Conservation (phyloP, 108 stramenopile genomes). For the Skeletonema marinoi region DNA sequence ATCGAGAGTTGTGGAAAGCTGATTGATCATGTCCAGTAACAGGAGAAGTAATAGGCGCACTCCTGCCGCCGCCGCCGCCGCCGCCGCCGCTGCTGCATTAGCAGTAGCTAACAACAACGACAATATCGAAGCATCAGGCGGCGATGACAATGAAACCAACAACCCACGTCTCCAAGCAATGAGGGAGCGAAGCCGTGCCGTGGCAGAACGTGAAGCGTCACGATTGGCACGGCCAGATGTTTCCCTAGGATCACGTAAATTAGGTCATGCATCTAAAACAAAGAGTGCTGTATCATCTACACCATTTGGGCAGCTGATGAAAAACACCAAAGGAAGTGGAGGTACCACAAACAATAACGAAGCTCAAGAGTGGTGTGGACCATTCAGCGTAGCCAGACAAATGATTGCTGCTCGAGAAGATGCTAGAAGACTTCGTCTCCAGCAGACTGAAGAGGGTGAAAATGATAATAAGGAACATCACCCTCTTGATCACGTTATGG, state of each 20-base stretch:
- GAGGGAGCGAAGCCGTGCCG: constrained; percentile 74
- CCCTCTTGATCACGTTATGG: constrained; percentile 74
- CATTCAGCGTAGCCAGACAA: constrained; percentile 82
- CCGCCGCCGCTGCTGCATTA: no score
- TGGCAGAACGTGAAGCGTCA: constrained; percentile 84
- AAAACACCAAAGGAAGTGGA: constrained; percentile 1
- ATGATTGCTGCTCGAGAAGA: constrained; percentile 84
- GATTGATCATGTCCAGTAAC: neutral
- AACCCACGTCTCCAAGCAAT: constrained; percentile 20
- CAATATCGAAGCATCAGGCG: neutral
- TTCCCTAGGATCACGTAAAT: constrained; percentile 2
- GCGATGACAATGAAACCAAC: constrained; percentile 15
- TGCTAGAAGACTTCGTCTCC: constrained; percentile 51
- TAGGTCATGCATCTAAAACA: constrained; percentile 69
- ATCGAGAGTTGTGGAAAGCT: no score
- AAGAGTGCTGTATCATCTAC: constrained; percentile 78
- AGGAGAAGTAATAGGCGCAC: neutral
- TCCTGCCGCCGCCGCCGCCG: no score
- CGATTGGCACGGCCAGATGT: constrained; percentile 68
- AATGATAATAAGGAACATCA: constrained; percentile 49
- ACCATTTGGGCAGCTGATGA: constrained; percentile 62
- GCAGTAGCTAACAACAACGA: no score
- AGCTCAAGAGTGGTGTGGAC: constrained; percentile 79
- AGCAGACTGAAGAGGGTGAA: constrained; percentile 48
- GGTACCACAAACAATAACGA: constrained; percentile 17